Evolutionary conservation across 495 filamentous ascomycete genomes (phyloP).

Genomic region (Daldinia childiae): DNA sequence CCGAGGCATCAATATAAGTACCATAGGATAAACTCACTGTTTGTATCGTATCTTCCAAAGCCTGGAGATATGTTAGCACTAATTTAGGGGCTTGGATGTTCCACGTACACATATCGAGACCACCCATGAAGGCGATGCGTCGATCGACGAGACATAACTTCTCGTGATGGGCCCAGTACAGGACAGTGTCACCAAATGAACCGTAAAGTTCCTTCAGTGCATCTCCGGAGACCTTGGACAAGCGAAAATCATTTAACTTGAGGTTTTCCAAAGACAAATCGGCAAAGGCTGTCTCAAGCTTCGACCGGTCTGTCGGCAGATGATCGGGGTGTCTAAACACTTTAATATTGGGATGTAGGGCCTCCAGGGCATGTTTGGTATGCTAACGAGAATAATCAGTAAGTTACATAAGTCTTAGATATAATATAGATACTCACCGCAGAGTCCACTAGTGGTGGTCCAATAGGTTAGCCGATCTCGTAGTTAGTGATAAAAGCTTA

Average conservation of each 20-base stretch:
- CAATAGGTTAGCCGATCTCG: conserved; percentile 6
- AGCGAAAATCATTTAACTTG: conserved; percentile 54
- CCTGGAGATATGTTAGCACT: conserved; percentile 47
- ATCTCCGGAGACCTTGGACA: conserved; percentile 70
- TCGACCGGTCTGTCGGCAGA: conserved; percentile 64
- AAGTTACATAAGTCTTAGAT: neutral
- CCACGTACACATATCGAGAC: conserved; percentile 68
- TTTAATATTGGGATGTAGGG: conserved; percentile 83
- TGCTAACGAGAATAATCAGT: conserved; percentile 58
- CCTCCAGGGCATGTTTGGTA: conserved; percentile 84
- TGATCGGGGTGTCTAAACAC: conserved; percentile 96
- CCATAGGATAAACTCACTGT: conserved; percentile 47
- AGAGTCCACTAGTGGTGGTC: conserved; percentile 71
- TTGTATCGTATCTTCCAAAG: conserved; percentile 71
- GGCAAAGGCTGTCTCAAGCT: conserved; percentile 43
- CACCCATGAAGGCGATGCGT: conserved; percentile 88
- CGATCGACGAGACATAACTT: conserved; percentile 90
- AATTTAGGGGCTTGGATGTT: neutral
- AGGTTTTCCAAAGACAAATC: conserved; percentile 64
- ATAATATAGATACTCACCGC: conserved; percentile 32
- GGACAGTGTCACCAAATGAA: conserved; percentile 75
- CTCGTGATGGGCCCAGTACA: conserved; percentile 98
- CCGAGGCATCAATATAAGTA: neutral
- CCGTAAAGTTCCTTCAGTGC: conserved; percentile 82
- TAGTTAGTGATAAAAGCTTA: neutral